phyloP scores from a whole-genome alignment of 1,284 basidiomycete species.

The Pseudozyma sp. region DNA sequence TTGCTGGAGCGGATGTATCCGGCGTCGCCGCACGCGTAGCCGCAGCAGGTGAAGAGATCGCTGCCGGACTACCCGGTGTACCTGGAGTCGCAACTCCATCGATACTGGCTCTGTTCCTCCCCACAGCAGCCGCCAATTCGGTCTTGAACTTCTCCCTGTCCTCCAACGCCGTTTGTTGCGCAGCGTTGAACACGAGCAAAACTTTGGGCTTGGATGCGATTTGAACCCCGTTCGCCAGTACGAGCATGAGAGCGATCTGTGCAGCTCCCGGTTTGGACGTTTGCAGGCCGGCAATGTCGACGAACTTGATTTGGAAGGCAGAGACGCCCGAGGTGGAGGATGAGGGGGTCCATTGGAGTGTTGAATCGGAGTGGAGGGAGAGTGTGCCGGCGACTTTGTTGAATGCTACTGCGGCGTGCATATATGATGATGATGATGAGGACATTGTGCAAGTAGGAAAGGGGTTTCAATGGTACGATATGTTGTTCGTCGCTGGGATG shows the following conservation, averaged over 20 bases:
- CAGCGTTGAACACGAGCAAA: slow-evolving; percentile 56
- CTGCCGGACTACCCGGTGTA: slow-evolving; percentile 21
- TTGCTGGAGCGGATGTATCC: slow-evolving; percentile 15
- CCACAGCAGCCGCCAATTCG: slow-evolving; percentile 52
- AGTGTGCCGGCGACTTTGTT: slow-evolving; percentile 57
- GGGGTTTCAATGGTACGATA: background rate
- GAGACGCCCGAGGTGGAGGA: slow-evolving; percentile 37
- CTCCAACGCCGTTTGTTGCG: slow-evolving; percentile 41
- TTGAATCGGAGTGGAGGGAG: slow-evolving; percentile 26
- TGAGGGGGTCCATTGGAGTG: slow-evolving; percentile 51
- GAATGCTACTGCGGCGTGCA: slow-evolving; percentile 54
- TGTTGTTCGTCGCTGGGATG: background rate
- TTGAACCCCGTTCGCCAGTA: slow-evolving; percentile 39
- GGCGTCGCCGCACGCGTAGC: slow-evolving; percentile 23
- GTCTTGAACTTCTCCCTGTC: slow-evolving; percentile 58
- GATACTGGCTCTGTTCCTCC: slow-evolving; percentile 18
- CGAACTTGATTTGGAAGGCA: slow-evolving; percentile 37
- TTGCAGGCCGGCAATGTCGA: slow-evolving; percentile 52
- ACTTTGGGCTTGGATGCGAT: slow-evolving; percentile 46
- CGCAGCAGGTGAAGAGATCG: slow-evolving; percentile 16
- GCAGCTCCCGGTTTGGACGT: slow-evolving; percentile 58
- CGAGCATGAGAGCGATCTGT: slow-evolving; percentile 56
- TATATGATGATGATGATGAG: slow-evolving; percentile 37
- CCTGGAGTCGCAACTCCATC: slow-evolving; percentile 21
- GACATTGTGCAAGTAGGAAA: slow-evolving; percentile 19